Percentiles rank a stretch among this genome's conserved stretches.
Conservation (phyloP, 2,329 filamentous ascomycete genomes). For the Trichoderma arundinaceum region DNA sequence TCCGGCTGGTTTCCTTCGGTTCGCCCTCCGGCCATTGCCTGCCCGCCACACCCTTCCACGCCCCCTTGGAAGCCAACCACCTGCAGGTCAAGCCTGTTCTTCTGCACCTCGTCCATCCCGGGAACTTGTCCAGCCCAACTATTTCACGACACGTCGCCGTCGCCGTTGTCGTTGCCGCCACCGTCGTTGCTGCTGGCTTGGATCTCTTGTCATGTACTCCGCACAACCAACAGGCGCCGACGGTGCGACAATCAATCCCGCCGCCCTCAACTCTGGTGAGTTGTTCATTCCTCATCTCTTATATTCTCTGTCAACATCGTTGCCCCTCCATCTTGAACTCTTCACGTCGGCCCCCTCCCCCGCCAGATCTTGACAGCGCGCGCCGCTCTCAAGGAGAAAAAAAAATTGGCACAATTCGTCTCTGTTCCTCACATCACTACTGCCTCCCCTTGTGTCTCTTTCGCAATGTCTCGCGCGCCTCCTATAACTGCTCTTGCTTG, state of each 20-base stretch:
- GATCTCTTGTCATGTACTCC: constrained; percentile 47
- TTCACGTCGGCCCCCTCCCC: constrained; percentile 16
- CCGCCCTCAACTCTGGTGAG: constrained; percentile 82
- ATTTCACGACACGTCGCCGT: constrained; percentile 67
- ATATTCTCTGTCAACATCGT: constrained; percentile 2
- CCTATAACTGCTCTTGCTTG: background rate
- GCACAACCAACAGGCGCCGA: constrained; percentile 72
- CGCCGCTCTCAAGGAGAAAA: background rate
- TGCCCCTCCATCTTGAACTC: constrained; percentile 26
- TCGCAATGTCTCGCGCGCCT: constrained; percentile 27
- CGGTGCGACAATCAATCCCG: constrained; percentile 89
- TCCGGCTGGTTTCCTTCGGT: constrained; percentile 22
- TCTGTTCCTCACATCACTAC: background rate
- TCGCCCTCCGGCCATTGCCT: constrained; percentile 24
- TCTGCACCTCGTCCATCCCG: constrained; percentile 51
- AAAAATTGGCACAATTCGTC: background rate
- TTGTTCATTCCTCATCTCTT: constrained; percentile 36
- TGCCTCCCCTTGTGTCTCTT: background rate
- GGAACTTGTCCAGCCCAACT: constrained; percentile 56
- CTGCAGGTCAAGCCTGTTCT: constrained; percentile 56
- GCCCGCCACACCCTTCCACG: constrained; percentile 36
- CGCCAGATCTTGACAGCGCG: constrained; percentile 8
- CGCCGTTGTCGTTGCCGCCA: constrained; percentile 49
- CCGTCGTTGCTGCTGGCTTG: constrained; percentile 37
- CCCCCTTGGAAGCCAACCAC: constrained; percentile 49